These are phyloP conservation scores for Bipolaris oryzae DNA, from an alignment of 2,329 filamentous ascomycete genomes.

Conservation along the genomic window DNA sequence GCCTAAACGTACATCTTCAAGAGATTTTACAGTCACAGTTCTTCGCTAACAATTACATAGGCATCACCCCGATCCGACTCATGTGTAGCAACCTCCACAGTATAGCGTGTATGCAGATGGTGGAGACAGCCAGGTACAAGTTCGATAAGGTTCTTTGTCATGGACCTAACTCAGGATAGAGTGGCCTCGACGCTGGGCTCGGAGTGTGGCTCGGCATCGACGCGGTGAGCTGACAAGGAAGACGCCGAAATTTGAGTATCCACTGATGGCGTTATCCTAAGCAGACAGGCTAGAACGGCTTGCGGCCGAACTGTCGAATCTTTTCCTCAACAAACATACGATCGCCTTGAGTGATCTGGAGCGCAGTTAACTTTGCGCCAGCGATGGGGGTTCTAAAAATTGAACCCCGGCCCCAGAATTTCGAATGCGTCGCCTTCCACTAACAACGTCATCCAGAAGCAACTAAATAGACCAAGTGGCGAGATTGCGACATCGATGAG, in stretches of 20 bases:
- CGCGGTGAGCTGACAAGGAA: not conserved
- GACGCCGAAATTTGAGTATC: not conserved
- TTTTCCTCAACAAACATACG: not conserved
- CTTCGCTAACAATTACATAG: not conserved
- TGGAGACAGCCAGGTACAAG: not conserved
- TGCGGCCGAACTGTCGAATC: not conserved
- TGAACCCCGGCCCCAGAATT: not conserved
- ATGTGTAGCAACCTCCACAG: too few relatives aligned
- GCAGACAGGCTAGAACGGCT: not conserved
- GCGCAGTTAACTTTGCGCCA: not conserved
- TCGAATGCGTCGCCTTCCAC: not conserved
- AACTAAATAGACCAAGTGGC: not conserved
- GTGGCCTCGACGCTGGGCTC: too few relatives aligned
- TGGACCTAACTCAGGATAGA: not conserved
- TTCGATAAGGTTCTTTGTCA: not conserved
- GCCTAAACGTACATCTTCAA: not conserved
- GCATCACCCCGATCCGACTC: not conserved
- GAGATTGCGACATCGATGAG: not conserved
- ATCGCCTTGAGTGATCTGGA: not conserved
- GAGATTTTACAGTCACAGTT: not conserved
- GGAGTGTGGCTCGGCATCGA: not conserved
- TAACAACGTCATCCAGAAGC: too few relatives aligned
- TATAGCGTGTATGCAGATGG: not conserved
- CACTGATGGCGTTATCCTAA: constrained; percentile 10
- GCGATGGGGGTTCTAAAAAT: not conserved